A percentile compares a stretch with the other conserved stretches of the same genome.
Conservation (phyloP, 768 basidiomycete genomes). For the Dictyophora rubrovolvata region DNA sequence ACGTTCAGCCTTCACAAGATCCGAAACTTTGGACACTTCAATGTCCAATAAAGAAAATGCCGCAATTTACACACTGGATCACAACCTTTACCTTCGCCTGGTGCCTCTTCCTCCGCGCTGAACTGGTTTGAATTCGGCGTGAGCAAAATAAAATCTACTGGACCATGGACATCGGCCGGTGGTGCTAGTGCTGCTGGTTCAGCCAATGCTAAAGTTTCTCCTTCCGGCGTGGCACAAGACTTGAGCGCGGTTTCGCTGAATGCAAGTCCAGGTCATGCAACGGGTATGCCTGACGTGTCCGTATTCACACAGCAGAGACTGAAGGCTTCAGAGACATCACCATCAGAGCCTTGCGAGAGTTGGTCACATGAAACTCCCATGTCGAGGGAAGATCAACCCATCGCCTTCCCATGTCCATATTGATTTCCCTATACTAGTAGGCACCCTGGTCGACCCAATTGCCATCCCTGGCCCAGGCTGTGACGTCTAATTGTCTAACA, state of each 20-base stretch:
- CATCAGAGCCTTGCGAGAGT: conserved; percentile 16
- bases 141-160: conserved; percentile 66
- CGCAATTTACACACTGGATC: conserved; percentile 71
- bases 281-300: conserved; percentile 43
- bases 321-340: conserved; percentile 14
- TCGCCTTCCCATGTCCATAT: conserved; percentile 11
- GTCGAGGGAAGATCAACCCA: conserved; percentile 11
- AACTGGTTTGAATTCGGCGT: conserved; percentile 90
- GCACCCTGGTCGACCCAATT: no score
- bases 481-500: no score
- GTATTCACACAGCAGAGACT: conserved; percentile 65
- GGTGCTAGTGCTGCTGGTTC: no score
- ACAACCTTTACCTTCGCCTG: conserved; percentile 84
- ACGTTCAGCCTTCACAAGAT: conserved; percentile 82
- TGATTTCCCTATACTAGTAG: no score
- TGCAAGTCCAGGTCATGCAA: conserved; percentile 18
- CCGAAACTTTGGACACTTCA: conserved; percentile 34
- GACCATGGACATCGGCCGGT: conserved; percentile 19
- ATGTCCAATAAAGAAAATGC: conserved; percentile 12
- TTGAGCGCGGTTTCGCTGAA: conserved; percentile 42
- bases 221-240: conserved; percentile 37
- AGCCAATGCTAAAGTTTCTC: conserved; percentile 20
- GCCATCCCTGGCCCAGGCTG: no score
- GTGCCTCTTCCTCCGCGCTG: conserved; percentile 47
- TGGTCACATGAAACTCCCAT: conserved; percentile 15